These are phyloP conservation scores for Xylaria hypoxylon DNA, from an alignment of 2,329 filamentous ascomycete species.

Conservation along the genomic window DNA sequence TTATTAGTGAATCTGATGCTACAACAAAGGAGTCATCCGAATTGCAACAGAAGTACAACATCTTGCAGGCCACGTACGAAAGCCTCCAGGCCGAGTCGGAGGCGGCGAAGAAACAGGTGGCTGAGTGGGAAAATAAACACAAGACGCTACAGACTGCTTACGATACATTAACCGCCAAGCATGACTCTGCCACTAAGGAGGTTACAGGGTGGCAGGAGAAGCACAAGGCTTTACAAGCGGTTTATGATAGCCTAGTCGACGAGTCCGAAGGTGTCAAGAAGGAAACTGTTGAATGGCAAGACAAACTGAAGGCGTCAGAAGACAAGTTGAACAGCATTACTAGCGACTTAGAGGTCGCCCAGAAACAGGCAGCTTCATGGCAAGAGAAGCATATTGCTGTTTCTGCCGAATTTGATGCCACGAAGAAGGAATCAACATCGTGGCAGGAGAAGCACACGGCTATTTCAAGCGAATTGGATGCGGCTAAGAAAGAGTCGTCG, in stretches of 20 bases:
- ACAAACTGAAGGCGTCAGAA: conserved; percentile 43
- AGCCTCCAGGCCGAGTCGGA: conserved; percentile 43
- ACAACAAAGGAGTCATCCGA: conserved; percentile 45
- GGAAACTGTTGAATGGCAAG: conserved; percentile 45
- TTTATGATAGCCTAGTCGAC: conserved; percentile 40
- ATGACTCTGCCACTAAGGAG: conserved; percentile 42
- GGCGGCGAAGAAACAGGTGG: conserved; percentile 38
- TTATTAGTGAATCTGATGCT: conserved; percentile 51
- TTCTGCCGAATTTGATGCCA: conserved; percentile 46
- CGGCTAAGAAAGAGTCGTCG: conserved; percentile 44
- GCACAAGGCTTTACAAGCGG: conserved; percentile 41
- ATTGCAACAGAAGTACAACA: conserved; percentile 42
- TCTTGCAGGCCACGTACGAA: conserved; percentile 34
- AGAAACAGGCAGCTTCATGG: conserved; percentile 40
- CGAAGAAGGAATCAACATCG: conserved; percentile 49
- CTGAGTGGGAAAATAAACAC: conserved; percentile 30
- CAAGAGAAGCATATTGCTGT: conserved; percentile 40
- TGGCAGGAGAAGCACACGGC: conserved; percentile 43
- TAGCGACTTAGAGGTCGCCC: conserved; percentile 51
- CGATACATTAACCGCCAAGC: conserved; percentile 18
- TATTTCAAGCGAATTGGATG: conserved; percentile 42
- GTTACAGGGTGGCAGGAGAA: conserved; percentile 43
- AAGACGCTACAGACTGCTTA: conserved; percentile 18
- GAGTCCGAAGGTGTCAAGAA: conserved; percentile 43
- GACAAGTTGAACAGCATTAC: conserved; percentile 42